Evolutionary conservation across 495 filamentous ascomycete species (phyloP), one percentile per base, ranked within the genome.

Genomic region (Penicillium robsamsonii): DNA sequence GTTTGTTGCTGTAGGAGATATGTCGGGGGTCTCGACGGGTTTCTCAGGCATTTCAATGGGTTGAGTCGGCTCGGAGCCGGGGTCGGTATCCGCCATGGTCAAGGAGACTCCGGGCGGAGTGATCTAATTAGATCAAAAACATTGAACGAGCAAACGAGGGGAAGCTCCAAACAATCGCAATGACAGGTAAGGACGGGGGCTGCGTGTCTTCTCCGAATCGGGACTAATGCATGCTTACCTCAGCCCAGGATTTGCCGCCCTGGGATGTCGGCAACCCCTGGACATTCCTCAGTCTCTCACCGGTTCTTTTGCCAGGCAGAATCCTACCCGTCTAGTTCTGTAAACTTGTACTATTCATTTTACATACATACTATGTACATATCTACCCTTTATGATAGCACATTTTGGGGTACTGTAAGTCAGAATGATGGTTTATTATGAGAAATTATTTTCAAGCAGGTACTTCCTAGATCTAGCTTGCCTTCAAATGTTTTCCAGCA

Each of bases 11-110:
- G 67, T 56, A 35, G 67, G 63, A 53, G 67, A 60, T 49, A 70
- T 61, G 29, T 70, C 68, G 52, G 63, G 57, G 56, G 64, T 67
- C 57, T 73, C 62, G 55, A 71, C 70, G 61, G 60, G 53, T 41
- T 69, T 67, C 67, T 65, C 59, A 60, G 73, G 65, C 54, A 66
- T 56, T 46, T 58, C 55, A 31, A 60, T 51, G 45, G 60, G 59
- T 47, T 53, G 70, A 61, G 61, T 71, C 64, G 68, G 67, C 58
- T 61, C 62, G 55, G 69, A 67, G 70, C 72, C 72, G 58, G 68
- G 61, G 54, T 73, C 73, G 57, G 72, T 71, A 63, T 77, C 76
- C 67, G 72, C 76, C 76, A 79, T 79, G 61, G 70, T 66, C 63
- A 59, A 64, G 67, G 66, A 65, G 66, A 72, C 73, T 71, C 68